phyloP scores from a whole-genome alignment of 345 rosid species.

The Brassica carinata region DNA sequence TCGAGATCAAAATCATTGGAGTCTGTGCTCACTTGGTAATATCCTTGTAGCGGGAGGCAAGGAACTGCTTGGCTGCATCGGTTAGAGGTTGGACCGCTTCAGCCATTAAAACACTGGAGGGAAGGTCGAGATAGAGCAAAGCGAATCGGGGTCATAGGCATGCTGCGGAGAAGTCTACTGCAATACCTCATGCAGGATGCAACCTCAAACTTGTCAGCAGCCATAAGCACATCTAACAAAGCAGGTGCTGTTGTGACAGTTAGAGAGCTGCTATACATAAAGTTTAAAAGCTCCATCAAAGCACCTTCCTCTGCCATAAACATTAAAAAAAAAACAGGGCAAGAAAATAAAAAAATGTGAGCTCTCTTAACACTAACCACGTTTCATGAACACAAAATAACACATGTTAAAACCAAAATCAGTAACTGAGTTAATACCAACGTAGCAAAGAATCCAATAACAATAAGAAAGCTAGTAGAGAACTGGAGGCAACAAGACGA shows the following conservation, averaged over 20 bases:
- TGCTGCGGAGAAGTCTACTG: background rate
- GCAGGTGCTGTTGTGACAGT: background rate
- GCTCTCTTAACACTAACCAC: background rate
- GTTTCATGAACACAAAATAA: background rate
- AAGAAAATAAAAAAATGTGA: background rate
- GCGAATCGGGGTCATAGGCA: background rate
- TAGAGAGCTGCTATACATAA: background rate
- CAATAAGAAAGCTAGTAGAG: background rate
- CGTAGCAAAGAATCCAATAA: background rate
- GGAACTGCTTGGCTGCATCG: background rate
- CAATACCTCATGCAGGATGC: background rate
- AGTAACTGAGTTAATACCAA: background rate
- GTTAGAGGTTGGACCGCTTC: background rate
- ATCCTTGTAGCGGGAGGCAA: background rate
- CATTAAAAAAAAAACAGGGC: background rate
- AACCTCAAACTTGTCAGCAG: background rate
- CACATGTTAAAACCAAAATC: background rate
- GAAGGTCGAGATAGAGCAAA: background rate
- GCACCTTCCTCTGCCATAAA: background rate
- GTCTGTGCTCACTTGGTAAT: background rate
- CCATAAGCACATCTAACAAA: background rate
- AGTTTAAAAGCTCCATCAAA: slow-evolving; percentile 2
- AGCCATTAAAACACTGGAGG: background rate
- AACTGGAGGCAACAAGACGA: too few relatives aligned
- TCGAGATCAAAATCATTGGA: too few relatives aligned